Evolutionary conservation across 2,329 filamentous ascomycete genomes (phyloP).

Genomic region (Shiraia bambusicola): DNA sequence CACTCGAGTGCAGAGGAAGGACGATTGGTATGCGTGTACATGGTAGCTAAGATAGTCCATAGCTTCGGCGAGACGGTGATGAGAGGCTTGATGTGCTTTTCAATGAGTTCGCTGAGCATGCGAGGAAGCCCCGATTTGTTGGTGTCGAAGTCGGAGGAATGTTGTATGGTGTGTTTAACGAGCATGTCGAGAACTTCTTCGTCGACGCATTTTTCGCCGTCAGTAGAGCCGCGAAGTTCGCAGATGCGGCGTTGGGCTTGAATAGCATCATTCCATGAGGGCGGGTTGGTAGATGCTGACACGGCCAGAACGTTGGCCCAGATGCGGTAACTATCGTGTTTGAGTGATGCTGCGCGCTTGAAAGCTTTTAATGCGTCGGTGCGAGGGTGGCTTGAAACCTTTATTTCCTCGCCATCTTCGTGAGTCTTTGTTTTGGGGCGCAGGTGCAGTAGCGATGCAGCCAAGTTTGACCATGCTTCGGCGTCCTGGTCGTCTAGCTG

Average conservation of each 20-base stretch:
- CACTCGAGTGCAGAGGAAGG: constrained; percentile 74
- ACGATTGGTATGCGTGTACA: constrained; percentile 72
- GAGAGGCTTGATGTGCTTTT: constrained; percentile 73
- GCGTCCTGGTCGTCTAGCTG: constrained; percentile 85
- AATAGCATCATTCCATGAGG: constrained; percentile 73
- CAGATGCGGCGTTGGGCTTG: constrained; percentile 74
- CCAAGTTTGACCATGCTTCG: constrained; percentile 92
- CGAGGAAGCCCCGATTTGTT: constrained; percentile 54
- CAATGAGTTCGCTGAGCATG: constrained; percentile 70
- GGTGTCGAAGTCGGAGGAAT: constrained; percentile 43
- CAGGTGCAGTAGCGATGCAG: constrained; percentile 74
- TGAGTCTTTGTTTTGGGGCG: constrained; percentile 51
- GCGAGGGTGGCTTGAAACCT: constrained; percentile 51
- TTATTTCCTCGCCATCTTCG: constrained; percentile 35
- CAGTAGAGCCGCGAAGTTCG: constrained; percentile 64
- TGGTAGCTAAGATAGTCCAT: constrained; percentile 71
- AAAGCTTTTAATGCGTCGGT: constrained; percentile 79
- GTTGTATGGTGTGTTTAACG: constrained; percentile 66
- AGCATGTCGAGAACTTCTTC: constrained; percentile 69
- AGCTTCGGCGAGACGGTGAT: constrained; percentile 78
- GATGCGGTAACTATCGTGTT: constrained; percentile 85
- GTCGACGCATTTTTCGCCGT: constrained; percentile 79
- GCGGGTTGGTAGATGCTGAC: constrained; percentile 73
- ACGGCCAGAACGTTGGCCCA: constrained; percentile 97
- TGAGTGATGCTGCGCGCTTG: constrained; percentile 80